phyloP scores from a whole-genome alignment of 805 yeast genomes.

The Teunomyces stri region DNA sequence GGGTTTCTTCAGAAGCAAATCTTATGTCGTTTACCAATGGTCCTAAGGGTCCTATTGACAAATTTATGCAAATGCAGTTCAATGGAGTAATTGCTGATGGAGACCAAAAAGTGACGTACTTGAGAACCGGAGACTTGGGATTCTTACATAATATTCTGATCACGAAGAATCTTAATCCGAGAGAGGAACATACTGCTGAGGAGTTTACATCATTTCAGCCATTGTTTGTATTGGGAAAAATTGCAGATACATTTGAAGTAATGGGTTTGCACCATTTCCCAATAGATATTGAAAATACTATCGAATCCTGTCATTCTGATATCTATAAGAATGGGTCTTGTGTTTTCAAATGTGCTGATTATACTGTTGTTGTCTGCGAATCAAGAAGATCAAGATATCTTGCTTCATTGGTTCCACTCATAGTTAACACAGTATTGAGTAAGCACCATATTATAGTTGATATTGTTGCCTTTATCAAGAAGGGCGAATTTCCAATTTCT shows the following conservation, averaged over 20 bases:
- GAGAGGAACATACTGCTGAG: constrained; percentile 11
- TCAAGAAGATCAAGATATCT: constrained; percentile 47
- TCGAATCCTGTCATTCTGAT: constrained; percentile 47
- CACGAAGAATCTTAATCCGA: constrained; percentile 40
- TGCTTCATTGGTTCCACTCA: constrained; percentile 78
- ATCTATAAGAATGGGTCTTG: constrained; percentile 62
- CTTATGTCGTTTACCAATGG: constrained; percentile 59
- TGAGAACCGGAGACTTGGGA: constrained; percentile 93
- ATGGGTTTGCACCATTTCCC: constrained; percentile 92
- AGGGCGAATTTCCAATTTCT: constrained; percentile 63
- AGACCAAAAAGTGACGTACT: constrained; percentile 55
- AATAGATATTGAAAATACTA: constrained; percentile 64
- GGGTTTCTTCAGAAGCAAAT: constrained; percentile 92
- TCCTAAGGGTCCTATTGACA: constrained; percentile 50
- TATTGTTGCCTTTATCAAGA: constrained; percentile 73
- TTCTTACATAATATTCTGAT: constrained; percentile 73
- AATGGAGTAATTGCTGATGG: constrained; percentile 63
- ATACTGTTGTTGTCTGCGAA: constrained; percentile 74
- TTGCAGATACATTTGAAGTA: constrained; percentile 85
- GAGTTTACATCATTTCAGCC: constrained; percentile 58
- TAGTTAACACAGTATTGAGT: constrained; percentile 74
- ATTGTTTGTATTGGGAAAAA: constrained; percentile 77
- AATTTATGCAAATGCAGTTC: constrained; percentile 51
- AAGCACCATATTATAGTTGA: constrained; percentile 82
- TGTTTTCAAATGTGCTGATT: constrained; percentile 78